Percentiles rank a stretch among this genome's conserved stretches.
Evolutionary conservation across 106 monocot genomes (phyloP).

Genomic region (Platanthera guangdongensis): DNA sequence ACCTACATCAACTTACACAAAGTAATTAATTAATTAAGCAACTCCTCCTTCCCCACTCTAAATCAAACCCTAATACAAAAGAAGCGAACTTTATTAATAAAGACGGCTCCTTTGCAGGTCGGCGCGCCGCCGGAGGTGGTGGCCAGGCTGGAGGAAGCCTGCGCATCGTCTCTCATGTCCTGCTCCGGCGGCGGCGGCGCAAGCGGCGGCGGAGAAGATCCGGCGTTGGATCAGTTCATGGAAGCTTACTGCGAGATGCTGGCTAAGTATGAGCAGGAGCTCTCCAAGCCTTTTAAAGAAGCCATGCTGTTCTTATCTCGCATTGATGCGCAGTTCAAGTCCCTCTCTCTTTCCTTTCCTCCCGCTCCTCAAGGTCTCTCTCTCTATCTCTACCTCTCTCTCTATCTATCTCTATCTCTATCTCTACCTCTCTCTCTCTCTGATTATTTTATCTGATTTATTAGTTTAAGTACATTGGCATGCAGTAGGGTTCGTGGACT

Average conservation of each 20-base stretch:
- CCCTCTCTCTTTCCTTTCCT: conserved; percentile 38
- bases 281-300: conserved; percentile 65
- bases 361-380: conserved; percentile 21
- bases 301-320: conserved; percentile 66
- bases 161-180: conserved; percentile 26
- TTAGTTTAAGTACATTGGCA: background rate
- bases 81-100: background rate
- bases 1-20: conserved; percentile 71
- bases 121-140: conserved; percentile 70
- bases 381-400: conserved; percentile 12
- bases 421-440: background rate
- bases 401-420: conserved; percentile 11
- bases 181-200: background rate
- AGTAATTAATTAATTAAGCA: conserved; percentile 22
- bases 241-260: conserved; percentile 84
- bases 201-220: conserved; percentile 34
- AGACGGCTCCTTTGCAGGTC: conserved; percentile 17
- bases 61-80: conserved; percentile 9
- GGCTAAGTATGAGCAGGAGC: conserved; percentile 65
- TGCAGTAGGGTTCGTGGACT: background rate
- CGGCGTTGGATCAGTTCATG: conserved; percentile 74
- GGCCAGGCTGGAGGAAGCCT: conserved; percentile 58
- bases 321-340: conserved; percentile 66
- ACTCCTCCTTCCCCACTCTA: background rate
- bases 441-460: background rate